Base-by-base conservation (phyloP, 352 stramenopile genomes). In the Globisporangium canariense region DNA sequence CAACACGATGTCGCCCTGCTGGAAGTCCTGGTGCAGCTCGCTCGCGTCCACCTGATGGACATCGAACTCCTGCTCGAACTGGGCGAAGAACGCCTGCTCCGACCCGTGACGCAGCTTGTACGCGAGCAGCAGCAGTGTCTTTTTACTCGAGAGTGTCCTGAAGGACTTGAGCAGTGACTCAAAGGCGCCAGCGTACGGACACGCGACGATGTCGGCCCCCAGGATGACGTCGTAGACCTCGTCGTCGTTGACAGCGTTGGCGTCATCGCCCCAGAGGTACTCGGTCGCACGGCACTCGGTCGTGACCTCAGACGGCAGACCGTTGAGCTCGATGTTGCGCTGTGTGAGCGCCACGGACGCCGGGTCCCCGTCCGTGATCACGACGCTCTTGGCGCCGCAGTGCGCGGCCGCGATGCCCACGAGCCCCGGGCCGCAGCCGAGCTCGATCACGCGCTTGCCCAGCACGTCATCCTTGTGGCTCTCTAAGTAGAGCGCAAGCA, bases 201-300 rank as follows among this genome's bases (percentile, higher is more conserved):
- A 95, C 10, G 86, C 86, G 59, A 92, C 79, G 64, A 95, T 93
- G 59, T 95, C 86, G 3, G 84, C 83, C 41, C 86, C 86, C 8
- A 95, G 51, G 45, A 95, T 78, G 47, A 95, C 73, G 58, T 95
- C 86, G 60, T 80, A 93, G 5, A 57, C 70, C 3, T 43, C 13
- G 8, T 38, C 61, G 20, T 67, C 43, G 36, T 60, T 25, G 51
- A 89, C 32, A 0, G 34, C 51, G 55, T 76, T 74, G 6, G 63
- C 58, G 46, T 70, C 47, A 47, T 90, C 77, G 16, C 79, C 83
- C 83, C 83, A 94, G 5, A 93, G 58, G 57, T 91, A 91, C 45
- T 77, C 41, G 5, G 74, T 64, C 1, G 78, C 81, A 43, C 51
- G 58, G 59, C 69, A 85, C 20, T 67, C 54, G 0, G 60, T 61